phyloP scores from a whole-genome alignment of 805 yeast species.

The Maudiozyma serrabonitensis region DNA sequence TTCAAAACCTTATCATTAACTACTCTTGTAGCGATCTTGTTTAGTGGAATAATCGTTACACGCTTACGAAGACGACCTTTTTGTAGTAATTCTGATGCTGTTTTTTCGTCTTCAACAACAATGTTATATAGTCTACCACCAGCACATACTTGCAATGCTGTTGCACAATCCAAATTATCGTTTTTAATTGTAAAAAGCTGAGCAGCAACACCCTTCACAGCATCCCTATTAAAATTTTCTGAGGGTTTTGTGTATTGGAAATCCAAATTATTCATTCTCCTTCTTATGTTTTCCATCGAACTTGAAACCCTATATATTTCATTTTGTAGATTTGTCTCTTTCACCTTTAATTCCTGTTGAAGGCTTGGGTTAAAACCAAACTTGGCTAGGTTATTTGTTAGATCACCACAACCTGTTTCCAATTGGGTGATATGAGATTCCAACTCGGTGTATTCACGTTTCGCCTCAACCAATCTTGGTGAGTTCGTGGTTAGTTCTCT shows the following conservation, averaged over 20 bases:
- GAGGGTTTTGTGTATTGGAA: constrained; percentile 62
- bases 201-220: constrained; percentile 85
- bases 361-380: constrained; percentile 49
- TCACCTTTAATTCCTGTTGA: constrained; percentile 35
- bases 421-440: constrained; percentile 32
- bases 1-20: constrained; percentile 43
- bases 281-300: constrained; percentile 45
- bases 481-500: constrained; percentile 39
- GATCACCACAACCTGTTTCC: constrained; percentile 28
- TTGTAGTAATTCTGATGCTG: constrained; percentile 77
- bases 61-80: constrained; percentile 69
- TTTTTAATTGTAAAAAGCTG: constrained; percentile 63
- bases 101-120: constrained; percentile 78
- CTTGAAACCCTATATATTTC: constrained; percentile 36
- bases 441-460: constrained; percentile 35
- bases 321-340: constrained; percentile 36
- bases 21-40: constrained; percentile 60
- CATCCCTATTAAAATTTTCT: constrained; percentile 44
- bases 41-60: constrained; percentile 86
- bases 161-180: constrained; percentile 47
- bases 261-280: constrained; percentile 64
- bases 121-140: constrained; percentile 86
- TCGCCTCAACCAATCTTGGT: constrained; percentile 45
- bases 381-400: constrained; percentile 36
- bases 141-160: constrained; percentile 88